These are phyloP conservation scores for Hanseniaspora taiwanica DNA, from an alignment of 805 yeast species.

Conservation along the genomic window DNA sequence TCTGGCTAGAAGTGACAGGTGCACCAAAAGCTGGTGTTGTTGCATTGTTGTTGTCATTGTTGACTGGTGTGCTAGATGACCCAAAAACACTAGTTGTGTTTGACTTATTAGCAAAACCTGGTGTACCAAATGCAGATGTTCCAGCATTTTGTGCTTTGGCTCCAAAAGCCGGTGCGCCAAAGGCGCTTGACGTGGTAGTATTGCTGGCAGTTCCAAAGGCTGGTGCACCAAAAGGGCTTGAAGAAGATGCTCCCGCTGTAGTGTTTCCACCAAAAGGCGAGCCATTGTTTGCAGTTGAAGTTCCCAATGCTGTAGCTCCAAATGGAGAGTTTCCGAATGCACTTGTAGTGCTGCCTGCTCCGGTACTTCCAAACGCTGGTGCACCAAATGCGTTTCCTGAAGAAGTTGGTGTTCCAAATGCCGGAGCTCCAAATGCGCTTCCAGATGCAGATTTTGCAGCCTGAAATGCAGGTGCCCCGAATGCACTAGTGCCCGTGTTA, in stretches of 20 bases:
- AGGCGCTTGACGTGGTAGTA: too few relatives aligned
- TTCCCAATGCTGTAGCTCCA: neutral
- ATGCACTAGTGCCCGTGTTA: constrained; percentile 8
- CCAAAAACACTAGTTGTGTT: constrained; percentile 6
- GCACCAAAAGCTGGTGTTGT: too few relatives aligned
- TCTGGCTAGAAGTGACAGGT: too few relatives aligned
- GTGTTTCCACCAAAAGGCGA: constrained; percentile 14
- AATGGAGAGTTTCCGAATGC: too few relatives aligned
- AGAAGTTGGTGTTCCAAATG: constrained; percentile 9
- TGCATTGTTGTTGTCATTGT: constrained; percentile 1
- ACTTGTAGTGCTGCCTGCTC: too few relatives aligned
- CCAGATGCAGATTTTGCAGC: constrained; percentile 5
- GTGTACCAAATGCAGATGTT: constrained; percentile 4
- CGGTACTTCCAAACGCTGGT: too few relatives aligned
- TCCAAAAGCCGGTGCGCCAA: neutral
- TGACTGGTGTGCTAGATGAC: neutral
- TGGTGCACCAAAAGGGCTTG: constrained; percentile 12
- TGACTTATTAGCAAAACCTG: neutral
- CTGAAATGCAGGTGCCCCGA: constrained; percentile 15
- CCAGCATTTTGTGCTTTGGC: neutral
- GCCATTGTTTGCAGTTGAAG: too few relatives aligned
- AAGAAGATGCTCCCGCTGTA: constrained; percentile 9
- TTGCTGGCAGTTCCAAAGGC: constrained; percentile 12
- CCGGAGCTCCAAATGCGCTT: constrained; percentile 11
- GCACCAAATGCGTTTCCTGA: neutral